Percentiles rank a stretch among this genome's conserved stretches.
These are phyloP conservation scores for Xylariaceae sp. DNA, from an alignment of 2,329 filamentous ascomycete genomes.

Conservation along the genomic window DNA sequence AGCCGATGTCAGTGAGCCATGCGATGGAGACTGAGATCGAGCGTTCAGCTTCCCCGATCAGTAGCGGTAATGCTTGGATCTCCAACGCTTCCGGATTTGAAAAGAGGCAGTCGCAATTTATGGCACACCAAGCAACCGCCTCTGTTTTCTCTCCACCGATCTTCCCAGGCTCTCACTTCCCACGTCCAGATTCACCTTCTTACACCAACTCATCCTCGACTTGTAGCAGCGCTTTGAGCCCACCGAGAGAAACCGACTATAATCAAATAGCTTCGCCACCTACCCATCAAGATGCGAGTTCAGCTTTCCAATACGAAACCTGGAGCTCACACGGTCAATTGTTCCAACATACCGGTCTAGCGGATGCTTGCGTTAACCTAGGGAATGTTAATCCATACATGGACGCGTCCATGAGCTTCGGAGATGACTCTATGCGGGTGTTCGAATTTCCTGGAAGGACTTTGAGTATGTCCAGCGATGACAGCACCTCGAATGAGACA, in stretches of 20 bases:
- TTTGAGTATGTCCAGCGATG: constrained; percentile 35
- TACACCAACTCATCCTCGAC: constrained; percentile 38
- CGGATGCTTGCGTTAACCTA: constrained; percentile 34
- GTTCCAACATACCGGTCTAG: constrained; percentile 31
- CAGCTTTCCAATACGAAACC: constrained; percentile 33
- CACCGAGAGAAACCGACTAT: constrained; percentile 39
- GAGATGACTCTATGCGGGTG: constrained; percentile 26
- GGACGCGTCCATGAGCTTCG: constrained; percentile 27
- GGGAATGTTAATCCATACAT: constrained; percentile 34
- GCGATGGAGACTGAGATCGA: constrained; percentile 30
- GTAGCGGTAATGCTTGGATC: constrained; percentile 18
- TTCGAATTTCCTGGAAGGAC: constrained; percentile 26
- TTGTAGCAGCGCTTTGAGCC: constrained; percentile 38
- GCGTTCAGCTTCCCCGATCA: constrained; percentile 18
- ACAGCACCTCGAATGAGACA: constrained; percentile 23
- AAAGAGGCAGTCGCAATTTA: constrained; percentile 25
- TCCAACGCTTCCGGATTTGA: constrained; percentile 31
- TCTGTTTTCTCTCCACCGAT: constrained; percentile 17
- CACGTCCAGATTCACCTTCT: constrained; percentile 36
- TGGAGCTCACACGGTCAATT: constrained; percentile 26
- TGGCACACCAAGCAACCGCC: constrained; percentile 20
- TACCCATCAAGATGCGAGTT: constrained; percentile 36
- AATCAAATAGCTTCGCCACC: constrained; percentile 35
- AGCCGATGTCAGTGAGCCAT: constrained; percentile 15
- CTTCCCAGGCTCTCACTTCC: constrained; percentile 21